Conservation (phyloP, 345 rosid genomes). For the Cardamine resedifolia region DNA sequence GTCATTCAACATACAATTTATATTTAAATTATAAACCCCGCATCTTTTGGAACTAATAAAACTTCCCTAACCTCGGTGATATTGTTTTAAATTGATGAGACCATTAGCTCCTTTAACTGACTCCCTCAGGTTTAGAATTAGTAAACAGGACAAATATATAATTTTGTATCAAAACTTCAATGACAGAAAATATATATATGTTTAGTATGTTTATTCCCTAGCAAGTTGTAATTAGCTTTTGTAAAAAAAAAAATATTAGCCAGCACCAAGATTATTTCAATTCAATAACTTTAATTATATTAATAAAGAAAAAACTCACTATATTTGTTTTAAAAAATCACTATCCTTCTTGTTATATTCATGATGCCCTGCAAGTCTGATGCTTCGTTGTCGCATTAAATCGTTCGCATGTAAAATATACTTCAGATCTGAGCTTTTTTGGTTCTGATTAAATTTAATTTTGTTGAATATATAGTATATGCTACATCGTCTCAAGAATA, state of each 20-base stretch:
- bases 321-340: not conserved
- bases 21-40: not conserved
- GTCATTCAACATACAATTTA: not conserved
- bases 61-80: not conserved
- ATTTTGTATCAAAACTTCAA: not conserved
- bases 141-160: not conserved
- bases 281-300: not conserved
- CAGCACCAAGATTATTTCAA: not conserved
- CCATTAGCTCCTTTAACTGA: not conserved
- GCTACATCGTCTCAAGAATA: not conserved
- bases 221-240: not conserved
- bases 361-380: not conserved
- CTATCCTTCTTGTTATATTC: not conserved
- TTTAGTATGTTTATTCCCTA: not conserved
- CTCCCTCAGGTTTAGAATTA: not conserved
- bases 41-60: constrained; percentile 17
- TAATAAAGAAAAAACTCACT: not conserved
- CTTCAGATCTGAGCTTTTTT: not conserved
- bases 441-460: not conserved
- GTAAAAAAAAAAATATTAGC: not conserved
- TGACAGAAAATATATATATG: constrained; percentile 16
- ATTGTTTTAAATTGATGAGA: not conserved
- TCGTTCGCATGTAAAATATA: not conserved
- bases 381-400: constrained; percentile 4
- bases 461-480: not conserved